Evolutionary conservation across 768 basidiomycete species (phyloP), one percentile per base, ranked within the genome.

Genomic region (Tylopilus subfusipes): DNA sequence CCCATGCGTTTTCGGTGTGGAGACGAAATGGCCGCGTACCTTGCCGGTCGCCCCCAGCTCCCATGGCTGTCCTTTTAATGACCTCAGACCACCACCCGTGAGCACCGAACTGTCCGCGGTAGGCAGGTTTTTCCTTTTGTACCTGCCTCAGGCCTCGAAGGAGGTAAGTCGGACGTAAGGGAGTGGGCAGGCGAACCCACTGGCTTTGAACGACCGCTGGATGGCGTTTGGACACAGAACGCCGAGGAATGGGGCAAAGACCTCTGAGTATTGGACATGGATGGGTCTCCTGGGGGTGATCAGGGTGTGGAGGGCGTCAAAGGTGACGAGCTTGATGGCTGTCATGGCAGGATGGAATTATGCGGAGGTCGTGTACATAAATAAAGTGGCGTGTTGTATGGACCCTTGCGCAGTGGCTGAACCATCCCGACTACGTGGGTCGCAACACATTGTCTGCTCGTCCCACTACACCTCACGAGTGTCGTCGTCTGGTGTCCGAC

Each of bases 81-180:
- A 93, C 88, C 57, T 88, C 84, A n/a, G 74, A 68, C 90, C 90
- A 93, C 89, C 88, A 92, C 3, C 63, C 68, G 30, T 77, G 67
- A 44, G 78, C 76, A 45, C 84, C 84, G 16, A 75, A 68, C 45
- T 69, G 48, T 43, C 52, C 59, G 24, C 58, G 65, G 64, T 90
- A 90, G 0, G 73, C 78, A 2, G 88, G 86, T 42, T 77, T 75
- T 55, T 84, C 80, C 16, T 58, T 72, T 65, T 90, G 85, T 19
- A 85, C 61, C 56, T 79, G 72, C 56, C 68, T 77, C 54, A 82
- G 62, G 19, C 80, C 79, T 80, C 25, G 42, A 55, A 52, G 50
- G 40, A 10, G 38, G 48, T 49, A 38, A 44, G 57, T 54, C 25
- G 50, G 40, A 36, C 52, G 12, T 30, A 33, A 34, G 47, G 25